Percentiles rank a stretch among this genome's conserved stretches.
Evolutionary conservation across 768 basidiomycete genomes (phyloP).

Genomic region (Boletus insuetus): DNA sequence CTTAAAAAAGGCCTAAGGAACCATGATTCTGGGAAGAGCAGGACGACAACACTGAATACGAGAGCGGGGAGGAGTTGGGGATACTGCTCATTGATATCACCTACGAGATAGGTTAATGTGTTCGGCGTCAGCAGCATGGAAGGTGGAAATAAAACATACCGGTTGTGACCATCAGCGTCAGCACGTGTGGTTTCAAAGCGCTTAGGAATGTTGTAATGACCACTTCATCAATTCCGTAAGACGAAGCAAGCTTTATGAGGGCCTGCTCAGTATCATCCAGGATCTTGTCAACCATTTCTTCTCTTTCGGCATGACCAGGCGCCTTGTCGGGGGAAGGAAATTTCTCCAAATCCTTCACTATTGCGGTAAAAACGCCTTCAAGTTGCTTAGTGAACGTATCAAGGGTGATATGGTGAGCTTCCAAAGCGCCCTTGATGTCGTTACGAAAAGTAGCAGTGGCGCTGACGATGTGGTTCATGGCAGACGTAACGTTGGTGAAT

Average conservation of each 20-base stretch:
- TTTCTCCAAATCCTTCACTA: neutral
- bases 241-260: neutral
- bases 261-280: neutral
- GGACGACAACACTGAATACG: neutral
- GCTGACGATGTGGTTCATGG: slow-evolving; percentile 8
- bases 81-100: slow-evolving; percentile 15
- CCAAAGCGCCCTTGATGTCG: slow-evolving; percentile 3
- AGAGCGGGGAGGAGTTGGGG: slow-evolving; percentile 6
- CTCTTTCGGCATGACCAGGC: slow-evolving; percentile 3
- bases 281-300: slow-evolving; percentile 2
- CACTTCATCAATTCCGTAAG: slow-evolving; percentile 1
- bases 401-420: slow-evolving; percentile 2
- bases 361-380: slow-evolving; percentile 2
- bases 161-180: slow-evolving; percentile 1
- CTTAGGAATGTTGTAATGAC: neutral
- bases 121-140: neutral
- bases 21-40: slow-evolving; percentile 17
- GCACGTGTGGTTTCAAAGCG: slow-evolving; percentile 1
- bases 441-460: slow-evolving; percentile 10
- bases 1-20: slow-evolving; percentile 11
- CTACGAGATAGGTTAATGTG: neutral
- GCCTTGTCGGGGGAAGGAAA: neutral
- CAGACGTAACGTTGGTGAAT: neutral
- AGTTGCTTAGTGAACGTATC: slow-evolving; percentile 6
- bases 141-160: neutral